Evolutionary conservation across 176 grass and related monocot genomes (phyloP), one percentile per base, ranked within the genome.

Genomic region (Rhynchospora tenuis): DNA sequence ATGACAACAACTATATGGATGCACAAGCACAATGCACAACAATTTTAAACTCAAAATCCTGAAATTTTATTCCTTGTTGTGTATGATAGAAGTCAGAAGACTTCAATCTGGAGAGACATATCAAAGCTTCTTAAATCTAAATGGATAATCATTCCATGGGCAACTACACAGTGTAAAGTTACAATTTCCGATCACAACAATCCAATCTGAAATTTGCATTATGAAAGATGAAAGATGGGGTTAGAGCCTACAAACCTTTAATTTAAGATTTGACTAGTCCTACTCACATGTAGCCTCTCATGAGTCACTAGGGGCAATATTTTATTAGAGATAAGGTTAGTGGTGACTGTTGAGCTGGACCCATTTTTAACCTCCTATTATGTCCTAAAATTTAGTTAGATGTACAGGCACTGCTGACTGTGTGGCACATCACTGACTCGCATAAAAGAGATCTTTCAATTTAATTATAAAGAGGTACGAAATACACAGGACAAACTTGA

Each of bases 231-330:
- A 50, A 45, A 82, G 42, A 81, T 64, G 45, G n/a, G 26, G 24
- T 55, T 52, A 63, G 50, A 63, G 33, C 59, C 59, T 64, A 65
- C 58, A 65, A 43, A 26, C 29, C 42, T 82, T 82, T 82, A 64
- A 66, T 66, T 63, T 82, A 82, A 65, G 80, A 63, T 65, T 67
- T 63, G 42, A 82, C 61, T 52, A 67, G 22, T 80, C 78, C 78
- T 63, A 82, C 80, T 82, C 60, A 82, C 8, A 13, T 64, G 66
- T 67, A 61, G 29, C 44, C 66, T 42, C 19, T 66, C 9, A 50
- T 82, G 80, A 82, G 80, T 82, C 80, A 82, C 23, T 82, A 67
- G 80, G 80, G 61, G 3, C 80, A 82, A 67, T 82, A 66, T 48
- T 82, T 82, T 27, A 82, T 61, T 52, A 17, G 24, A 26, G 17